Percentiles rank a stretch among this genome's conserved stretches.
Conservation (phyloP, 2,329 filamentous ascomycete species). For the Diaporthe velutina region DNA sequence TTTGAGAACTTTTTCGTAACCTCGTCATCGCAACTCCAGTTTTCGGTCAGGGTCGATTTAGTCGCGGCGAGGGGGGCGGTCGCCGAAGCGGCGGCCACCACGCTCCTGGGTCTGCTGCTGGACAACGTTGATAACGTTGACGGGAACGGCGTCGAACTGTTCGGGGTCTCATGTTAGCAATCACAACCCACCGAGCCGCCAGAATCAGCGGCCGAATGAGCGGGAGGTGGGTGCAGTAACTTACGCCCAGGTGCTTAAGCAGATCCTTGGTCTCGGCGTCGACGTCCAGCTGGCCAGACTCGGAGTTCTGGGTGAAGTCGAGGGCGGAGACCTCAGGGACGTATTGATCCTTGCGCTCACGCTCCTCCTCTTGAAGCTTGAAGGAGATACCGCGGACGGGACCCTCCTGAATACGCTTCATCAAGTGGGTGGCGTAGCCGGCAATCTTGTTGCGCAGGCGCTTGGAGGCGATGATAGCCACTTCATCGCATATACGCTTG, state of each 20-base stretch:
- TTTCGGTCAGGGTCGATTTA: slow-evolving; percentile 47
- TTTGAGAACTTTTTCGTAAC: slow-evolving; percentile 43
- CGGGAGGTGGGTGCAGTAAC: slow-evolving; percentile 62
- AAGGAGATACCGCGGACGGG: slow-evolving; percentile 99
- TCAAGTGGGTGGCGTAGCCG: slow-evolving; percentile 97
- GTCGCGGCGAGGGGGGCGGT: slow-evolving; percentile 60
- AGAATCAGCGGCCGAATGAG: slow-evolving; percentile 49
- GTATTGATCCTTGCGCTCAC: slow-evolving; percentile 99
- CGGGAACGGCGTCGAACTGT: slow-evolving; percentile 96
- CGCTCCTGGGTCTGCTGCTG: slow-evolving; percentile 91
- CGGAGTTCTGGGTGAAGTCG: slow-evolving; percentile 95
- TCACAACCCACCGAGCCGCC: neutral
- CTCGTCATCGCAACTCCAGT: slow-evolving; percentile 33
- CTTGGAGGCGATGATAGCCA: slow-evolving; percentile 99
- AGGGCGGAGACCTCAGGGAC: slow-evolving; percentile 98
- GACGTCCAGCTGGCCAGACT: slow-evolving; percentile 93
- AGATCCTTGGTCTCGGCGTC: slow-evolving; percentile 99
- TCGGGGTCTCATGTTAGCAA: slow-evolving; percentile 35
- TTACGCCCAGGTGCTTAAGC: slow-evolving; percentile 97
- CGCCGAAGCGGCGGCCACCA: slow-evolving; percentile 62
- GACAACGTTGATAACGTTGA: slow-evolving; percentile 92
- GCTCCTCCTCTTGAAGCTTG: slow-evolving; percentile 99
- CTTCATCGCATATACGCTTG: slow-evolving; percentile 99
- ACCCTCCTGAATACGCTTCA: slow-evolving; percentile 99
- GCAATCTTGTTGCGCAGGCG: slow-evolving; percentile 99